A percentile compares a stretch with the other conserved stretches of the same genome.
Evolutionary conservation across 768 basidiomycete genomes (phyloP).

Genomic region (Boletus pseudopeckii): DNA sequence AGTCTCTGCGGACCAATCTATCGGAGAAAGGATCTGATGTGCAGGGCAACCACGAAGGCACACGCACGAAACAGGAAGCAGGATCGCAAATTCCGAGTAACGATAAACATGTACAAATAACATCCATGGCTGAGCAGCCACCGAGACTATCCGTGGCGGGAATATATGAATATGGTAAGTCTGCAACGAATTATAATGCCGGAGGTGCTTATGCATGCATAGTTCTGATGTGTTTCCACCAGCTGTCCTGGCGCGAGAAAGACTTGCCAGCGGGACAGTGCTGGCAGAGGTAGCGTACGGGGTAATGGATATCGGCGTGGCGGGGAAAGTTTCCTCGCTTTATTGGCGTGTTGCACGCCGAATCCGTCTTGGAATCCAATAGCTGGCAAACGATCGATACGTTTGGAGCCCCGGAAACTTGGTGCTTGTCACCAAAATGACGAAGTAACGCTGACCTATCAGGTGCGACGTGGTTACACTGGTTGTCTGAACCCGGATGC

Average conservation of each 20-base stretch:
- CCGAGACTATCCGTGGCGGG: too few species aligned
- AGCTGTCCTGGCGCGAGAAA: constrained; percentile 25
- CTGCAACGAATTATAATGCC: neutral
- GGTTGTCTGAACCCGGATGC: neutral
- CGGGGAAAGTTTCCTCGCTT: constrained; percentile 16
- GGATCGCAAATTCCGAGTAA: too few species aligned
- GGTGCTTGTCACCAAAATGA: constrained; percentile 11
- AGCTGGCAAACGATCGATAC: constrained; percentile 7
- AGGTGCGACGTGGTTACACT: constrained; percentile 1
- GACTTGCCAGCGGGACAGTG: constrained; percentile 7
- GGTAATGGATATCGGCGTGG: constrained; percentile 19
- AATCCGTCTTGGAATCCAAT: neutral
- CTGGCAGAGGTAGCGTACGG: constrained; percentile 11
- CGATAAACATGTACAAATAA: too few species aligned
- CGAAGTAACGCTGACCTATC: constrained; percentile 12
- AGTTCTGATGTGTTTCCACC: constrained; percentile 8
- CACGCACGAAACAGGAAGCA: too few species aligned
- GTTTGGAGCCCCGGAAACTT: constrained; percentile 6
- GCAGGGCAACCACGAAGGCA: too few species aligned
- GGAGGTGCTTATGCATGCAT: neutral
- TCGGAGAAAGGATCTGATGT: too few species aligned
- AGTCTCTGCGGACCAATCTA: too few species aligned
- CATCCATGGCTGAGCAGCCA: too few species aligned
- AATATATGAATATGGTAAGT: neutral
- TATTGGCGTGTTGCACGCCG: neutral